These are phyloP conservation scores for Macroventuria anomochaeta DNA, from an alignment of 2,329 filamentous ascomycete genomes.

Conservation along the genomic window DNA sequence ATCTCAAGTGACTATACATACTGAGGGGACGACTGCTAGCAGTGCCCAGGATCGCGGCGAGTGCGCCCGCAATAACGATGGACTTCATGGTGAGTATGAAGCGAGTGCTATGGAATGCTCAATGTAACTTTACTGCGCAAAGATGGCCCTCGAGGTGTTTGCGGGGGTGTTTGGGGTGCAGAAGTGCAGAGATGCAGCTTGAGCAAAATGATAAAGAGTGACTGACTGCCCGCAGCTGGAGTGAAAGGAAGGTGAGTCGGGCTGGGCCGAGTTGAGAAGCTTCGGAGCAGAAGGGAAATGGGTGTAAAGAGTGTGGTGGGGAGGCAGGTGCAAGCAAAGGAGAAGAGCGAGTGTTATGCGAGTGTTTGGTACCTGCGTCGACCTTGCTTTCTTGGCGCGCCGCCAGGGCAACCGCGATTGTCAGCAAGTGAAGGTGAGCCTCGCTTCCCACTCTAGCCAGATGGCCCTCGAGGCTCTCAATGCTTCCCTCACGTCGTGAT, in stretches of 20 bases:
- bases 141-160: constrained; percentile 19
- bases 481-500: not conserved
- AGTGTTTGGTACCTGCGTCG: constrained; percentile 19
- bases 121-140: constrained; percentile 25
- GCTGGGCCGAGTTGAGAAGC: constrained; percentile 27
- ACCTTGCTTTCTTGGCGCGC: constrained; percentile 22
- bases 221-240: constrained; percentile 33
- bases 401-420: constrained; percentile 21
- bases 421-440: constrained; percentile 15
- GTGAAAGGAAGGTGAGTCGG: constrained; percentile 28
- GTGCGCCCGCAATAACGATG: constrained; percentile 45
- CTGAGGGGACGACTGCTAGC: constrained; percentile 53
- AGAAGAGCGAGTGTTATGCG: constrained; percentile 16
- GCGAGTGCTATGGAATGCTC: constrained; percentile 42
- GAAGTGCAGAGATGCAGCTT: constrained; percentile 7
- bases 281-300: constrained; percentile 17
- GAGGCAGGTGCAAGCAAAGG: constrained; percentile 25
- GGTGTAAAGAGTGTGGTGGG: constrained; percentile 31
- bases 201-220: constrained; percentile 28
- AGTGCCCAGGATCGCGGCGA: constrained; percentile 50
- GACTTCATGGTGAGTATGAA: constrained; percentile 55
- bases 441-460: not conserved
- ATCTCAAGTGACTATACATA: constrained; percentile 21
- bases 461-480: not conserved
- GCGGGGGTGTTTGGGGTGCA: constrained; percentile 11